Evolutionary conservation across 768 basidiomycete species (phyloP).

Genomic region (Mycena galericulata): DNA sequence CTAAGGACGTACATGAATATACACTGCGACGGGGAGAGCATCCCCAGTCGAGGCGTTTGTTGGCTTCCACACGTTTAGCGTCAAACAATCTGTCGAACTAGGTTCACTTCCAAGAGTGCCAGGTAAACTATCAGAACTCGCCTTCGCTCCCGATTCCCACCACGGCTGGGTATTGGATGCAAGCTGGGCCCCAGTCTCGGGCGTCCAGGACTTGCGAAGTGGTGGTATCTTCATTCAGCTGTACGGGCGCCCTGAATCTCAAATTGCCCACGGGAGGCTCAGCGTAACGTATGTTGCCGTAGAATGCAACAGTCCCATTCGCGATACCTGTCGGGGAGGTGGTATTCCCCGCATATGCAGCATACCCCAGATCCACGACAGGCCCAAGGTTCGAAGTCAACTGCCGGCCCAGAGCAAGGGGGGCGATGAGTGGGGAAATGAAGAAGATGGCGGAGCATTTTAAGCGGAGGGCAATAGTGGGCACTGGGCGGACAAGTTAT

Average conservation of each 20-base stretch:
- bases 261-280: conserved; percentile 55
- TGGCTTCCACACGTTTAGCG: conserved; percentile 58
- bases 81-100: conserved; percentile 52
- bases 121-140: conserved; percentile 24
- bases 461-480: neutral
- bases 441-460: neutral
- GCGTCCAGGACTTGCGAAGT: conserved; percentile 51
- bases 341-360: conserved; percentile 54
- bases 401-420: neutral
- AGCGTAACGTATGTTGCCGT: conserved; percentile 56
- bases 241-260: conserved; percentile 52
- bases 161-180: conserved; percentile 59
- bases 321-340: conserved; percentile 50
- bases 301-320: conserved; percentile 55
- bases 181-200: conserved; percentile 57
- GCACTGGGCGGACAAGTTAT: too few species aligned
- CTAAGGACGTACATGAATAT: conserved; percentile 45
- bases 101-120: neutral
- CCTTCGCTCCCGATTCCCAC: conserved; percentile 61
- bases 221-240: conserved; percentile 46
- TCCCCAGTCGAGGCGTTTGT: conserved; percentile 47
- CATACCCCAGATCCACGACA: conserved; percentile 56
- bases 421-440: neutral
- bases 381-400: conserved; percentile 46
- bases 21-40: too few species aligned